Conservation (phyloP, 106 monocot genomes). For the Allium cepa region DNA sequence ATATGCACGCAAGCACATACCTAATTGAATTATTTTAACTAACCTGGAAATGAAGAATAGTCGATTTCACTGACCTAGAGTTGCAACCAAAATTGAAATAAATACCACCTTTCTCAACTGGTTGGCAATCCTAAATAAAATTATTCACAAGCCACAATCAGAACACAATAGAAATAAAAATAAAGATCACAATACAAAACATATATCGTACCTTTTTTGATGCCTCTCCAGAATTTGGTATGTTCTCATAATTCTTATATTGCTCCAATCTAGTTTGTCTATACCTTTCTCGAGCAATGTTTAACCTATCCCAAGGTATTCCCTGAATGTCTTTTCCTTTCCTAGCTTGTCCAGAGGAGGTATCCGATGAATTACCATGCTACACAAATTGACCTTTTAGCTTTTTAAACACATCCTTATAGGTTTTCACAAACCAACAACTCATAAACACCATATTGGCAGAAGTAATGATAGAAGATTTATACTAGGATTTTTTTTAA, state of each 20-base stretch:
- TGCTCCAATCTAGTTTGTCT: conserved; percentile 58
- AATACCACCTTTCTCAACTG: conserved; percentile 32
- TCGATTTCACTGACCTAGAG: conserved; percentile 88
- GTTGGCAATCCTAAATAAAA: conserved; percentile 51
- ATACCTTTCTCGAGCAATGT: conserved; percentile 49
- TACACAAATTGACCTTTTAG: conserved; percentile 4
- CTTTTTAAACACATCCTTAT: no score
- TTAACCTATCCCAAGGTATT: conserved; percentile 61
- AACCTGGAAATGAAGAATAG: conserved; percentile 94
- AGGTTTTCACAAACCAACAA: background rate
- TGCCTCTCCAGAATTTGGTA: conserved; percentile 45
- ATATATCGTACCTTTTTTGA: conserved; percentile 34
- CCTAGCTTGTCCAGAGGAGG: conserved; percentile 42
- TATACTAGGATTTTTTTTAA: no score
- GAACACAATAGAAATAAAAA: background rate
- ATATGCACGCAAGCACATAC: no score
- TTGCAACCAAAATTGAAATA: conserved; percentile 75
- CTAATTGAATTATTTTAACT: background rate
- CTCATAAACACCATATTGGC: background rate
- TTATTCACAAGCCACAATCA: conserved; percentile 6
- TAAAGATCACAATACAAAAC: background rate
- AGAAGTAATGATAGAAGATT: no score
- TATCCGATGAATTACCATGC: conserved; percentile 42
- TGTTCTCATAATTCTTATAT: conserved; percentile 69
- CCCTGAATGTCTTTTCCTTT: conserved; percentile 71